Base-by-base conservation (phyloP, 2,329 filamentous ascomycete species). In the Neonectria hederae region DNA sequence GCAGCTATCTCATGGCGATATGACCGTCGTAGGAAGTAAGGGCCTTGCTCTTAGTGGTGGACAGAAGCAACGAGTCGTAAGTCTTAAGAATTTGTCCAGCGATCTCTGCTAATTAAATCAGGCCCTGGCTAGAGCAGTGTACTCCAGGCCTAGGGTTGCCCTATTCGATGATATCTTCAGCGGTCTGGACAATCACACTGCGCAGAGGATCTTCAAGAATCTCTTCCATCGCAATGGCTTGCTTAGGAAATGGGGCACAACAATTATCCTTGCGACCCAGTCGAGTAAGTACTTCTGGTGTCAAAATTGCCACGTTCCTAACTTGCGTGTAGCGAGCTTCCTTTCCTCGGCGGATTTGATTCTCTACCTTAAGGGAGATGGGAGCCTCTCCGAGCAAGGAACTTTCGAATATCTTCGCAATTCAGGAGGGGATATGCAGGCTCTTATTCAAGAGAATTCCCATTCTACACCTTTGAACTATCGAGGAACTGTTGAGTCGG, bases 31-130 rank as follows among this genome's bases (percentile, higher is more conserved):
- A 42, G 83, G 83, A 2, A 83, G 79, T 54, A 81, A 81, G 38
- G 83, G 83, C 0, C 76, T 83, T 54, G 79, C 77, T 4, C 74
- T 85, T 0, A 83, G 81, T 4, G 83, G 83, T 8, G 83, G 83
- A 0, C 83, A 85, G 65, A 81, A 79, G 64, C 79, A 82, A 55
- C 77, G 81, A 13, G 72, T 83, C 8, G 78, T 75, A 70, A 75
- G 73, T 65, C 9, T 11, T 4, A 17, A 1, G 1, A 19, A 4
- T 4, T 7, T 7, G 5, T 14, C 10, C 14, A 4, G 6, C 46
- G 0, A 45, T n/a, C 17, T 7, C 6, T 10, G 5, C 1, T 35
- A 30, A n/a, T 17, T n/a, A 17, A 17, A 59, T 51, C 14, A 17
- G 78, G 72, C 80, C 3, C 61, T 82, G 45, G 79, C 80, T 0